A percentile compares a stretch with the other conserved stretches of the same genome.
phyloP scores from a whole-genome alignment of 1,284 basidiomycete species.

The Ustilago vetiveriae region DNA sequence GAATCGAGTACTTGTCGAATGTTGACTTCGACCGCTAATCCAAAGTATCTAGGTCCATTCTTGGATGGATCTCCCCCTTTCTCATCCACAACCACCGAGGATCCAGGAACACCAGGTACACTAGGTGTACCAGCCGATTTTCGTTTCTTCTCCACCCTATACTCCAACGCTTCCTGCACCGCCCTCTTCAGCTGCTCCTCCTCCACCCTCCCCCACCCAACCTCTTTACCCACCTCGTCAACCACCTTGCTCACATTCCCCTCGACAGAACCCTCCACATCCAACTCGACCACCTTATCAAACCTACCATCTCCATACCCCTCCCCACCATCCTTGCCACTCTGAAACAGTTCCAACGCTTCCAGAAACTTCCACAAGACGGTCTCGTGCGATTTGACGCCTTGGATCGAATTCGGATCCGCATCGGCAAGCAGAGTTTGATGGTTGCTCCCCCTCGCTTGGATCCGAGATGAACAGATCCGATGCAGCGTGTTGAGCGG shows the following conservation, averaged over 20 bases:
- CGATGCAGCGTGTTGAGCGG: constrained; percentile 54
- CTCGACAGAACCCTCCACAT: constrained; percentile 70
- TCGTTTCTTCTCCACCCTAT: constrained; percentile 30
- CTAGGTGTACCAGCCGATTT: too few relatives aligned
- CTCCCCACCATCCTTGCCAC: constrained; percentile 26
- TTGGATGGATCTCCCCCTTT: neutral
- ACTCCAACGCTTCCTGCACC: constrained; percentile 21
- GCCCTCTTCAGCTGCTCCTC: constrained; percentile 20
- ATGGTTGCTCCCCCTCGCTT: constrained; percentile 59
- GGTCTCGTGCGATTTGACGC: constrained; percentile 74
- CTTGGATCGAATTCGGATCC: neutral
- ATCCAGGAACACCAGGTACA: neutral
- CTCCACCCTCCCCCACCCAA: constrained; percentile 27
- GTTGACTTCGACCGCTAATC: constrained; percentile 50
- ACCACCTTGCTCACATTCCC: constrained; percentile 33
- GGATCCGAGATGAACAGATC: constrained; percentile 51
- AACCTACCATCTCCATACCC: constrained; percentile 71
- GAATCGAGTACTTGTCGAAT: constrained; percentile 14
- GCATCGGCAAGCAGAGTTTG: constrained; percentile 55
- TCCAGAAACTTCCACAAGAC: constrained; percentile 80
- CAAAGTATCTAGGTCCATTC: constrained; percentile 48
- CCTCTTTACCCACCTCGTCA: constrained; percentile 9
- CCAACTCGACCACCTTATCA: constrained; percentile 76
- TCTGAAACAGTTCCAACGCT: constrained; percentile 74
- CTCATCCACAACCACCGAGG: neutral